These are phyloP conservation scores for Starmerella vaccinii DNA, from an alignment of 805 yeast species.

Conservation along the genomic window DNA sequence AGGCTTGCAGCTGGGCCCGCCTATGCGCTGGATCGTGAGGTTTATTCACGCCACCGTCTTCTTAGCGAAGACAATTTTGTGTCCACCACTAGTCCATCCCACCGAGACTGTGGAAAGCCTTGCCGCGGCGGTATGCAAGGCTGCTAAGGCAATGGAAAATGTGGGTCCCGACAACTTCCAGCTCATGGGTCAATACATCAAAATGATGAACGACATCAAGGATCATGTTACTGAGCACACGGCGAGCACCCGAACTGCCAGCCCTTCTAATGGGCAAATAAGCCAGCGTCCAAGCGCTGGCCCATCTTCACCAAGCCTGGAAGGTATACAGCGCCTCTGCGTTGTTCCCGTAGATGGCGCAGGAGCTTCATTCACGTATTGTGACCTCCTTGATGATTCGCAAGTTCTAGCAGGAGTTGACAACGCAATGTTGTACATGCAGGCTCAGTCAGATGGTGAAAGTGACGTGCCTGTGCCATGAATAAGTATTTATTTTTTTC, in stretches of 20 bases:
- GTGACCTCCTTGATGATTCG: conserved; percentile 4
- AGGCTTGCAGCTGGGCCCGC: conserved; percentile 65
- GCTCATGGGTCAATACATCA: conserved; percentile 13
- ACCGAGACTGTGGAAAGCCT: neutral
- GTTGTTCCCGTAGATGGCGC: neutral
- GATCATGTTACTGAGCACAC: conserved; percentile 5
- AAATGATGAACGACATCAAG: conserved; percentile 4
- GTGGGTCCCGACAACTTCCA: conserved; percentile 10
- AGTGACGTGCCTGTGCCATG: neutral
- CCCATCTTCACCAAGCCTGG: neutral
- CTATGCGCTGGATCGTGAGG: conserved; percentile 77
- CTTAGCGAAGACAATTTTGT: conserved; percentile 64
- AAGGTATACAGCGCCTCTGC: neutral
- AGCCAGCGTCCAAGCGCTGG: neutral
- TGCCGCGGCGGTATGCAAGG: neutral
- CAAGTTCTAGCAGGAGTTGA: conserved; percentile 6
- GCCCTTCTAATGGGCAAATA: neutral
- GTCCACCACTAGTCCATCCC: conserved; percentile 11
- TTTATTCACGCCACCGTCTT: conserved; percentile 83
- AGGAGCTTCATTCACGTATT: neutral
- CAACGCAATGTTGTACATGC: conserved; percentile 13
- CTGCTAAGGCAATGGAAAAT: conserved; percentile 10
- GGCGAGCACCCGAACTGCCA: neutral
- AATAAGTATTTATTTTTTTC: neutral
- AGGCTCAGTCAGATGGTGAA: neutral